Percentiles rank a stretch among this genome's conserved stretches.
phyloP scores from a whole-genome alignment of 225 moss, liverwort and hornwort genomes.

The Sphagnum tenellum region DNA sequence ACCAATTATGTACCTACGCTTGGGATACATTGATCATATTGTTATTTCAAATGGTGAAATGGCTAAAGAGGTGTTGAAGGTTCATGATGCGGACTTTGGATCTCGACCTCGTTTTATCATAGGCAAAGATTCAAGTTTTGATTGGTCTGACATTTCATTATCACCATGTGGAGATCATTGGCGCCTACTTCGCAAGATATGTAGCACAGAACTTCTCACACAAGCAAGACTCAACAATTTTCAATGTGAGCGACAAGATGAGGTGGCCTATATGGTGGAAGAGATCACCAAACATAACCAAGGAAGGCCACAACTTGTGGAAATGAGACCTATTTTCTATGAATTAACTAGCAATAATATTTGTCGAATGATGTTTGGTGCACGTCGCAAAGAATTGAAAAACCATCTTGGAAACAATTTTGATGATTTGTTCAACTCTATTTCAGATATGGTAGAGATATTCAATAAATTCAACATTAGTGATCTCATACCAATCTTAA shows the following conservation, averaged over 20 bases:
- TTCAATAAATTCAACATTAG: neutral
- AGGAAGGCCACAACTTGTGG: neutral
- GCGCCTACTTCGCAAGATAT: no score
- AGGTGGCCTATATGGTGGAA: no score
- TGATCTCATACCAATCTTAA: neutral
- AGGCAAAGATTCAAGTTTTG: no score
- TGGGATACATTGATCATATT: neutral
- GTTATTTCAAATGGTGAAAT: constrained; percentile 4
- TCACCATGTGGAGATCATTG: no score
- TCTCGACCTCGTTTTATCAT: no score
- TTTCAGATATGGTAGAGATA: neutral
- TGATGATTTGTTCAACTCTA: neutral
- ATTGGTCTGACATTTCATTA: no score
- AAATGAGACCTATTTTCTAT: neutral
- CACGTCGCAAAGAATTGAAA: neutral
- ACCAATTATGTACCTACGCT: neutral
- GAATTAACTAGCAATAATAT: neutral
- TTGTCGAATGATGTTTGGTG: neutral
- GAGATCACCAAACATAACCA: no score
- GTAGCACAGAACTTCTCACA: no score
- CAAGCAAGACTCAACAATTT: no score
- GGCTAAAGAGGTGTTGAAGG: no score
- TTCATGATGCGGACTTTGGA: no score
- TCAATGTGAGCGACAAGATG: no score
- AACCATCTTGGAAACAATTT: neutral